Base-by-base conservation (phyloP, 306 rosid species). In the Cicer bijugum region DNA sequence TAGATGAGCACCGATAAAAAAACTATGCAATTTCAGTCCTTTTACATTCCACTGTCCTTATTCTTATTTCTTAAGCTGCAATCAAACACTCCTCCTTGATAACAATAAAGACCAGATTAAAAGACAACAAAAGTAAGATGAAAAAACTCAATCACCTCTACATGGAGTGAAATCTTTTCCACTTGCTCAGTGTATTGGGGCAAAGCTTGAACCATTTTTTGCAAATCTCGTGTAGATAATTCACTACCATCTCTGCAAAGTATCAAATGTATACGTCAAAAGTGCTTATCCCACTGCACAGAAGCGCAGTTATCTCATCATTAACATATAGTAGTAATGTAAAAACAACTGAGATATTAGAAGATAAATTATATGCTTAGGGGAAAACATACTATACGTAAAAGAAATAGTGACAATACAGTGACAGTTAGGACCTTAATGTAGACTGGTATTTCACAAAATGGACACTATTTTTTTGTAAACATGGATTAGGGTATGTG, bases 171-270 rank as follows among this genome's bases (percentile, higher is more conserved):
- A 73, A 94, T 87, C 87, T 89, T 91, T 60, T 89, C 98, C 82
- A 94, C 83, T 86, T 89, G 96, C 79, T 94, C 97, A 33, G 97
- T 88, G 76, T 94, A 94, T 46, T 94, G 96, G 61, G 98, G 98
- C 85, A 94, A 85, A 63, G 96, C 96, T 87, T 94, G 98, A 79
- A 94, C 97, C 97, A 94, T 88, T 82, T 94, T 94, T 80, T 94
- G 97, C 86, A 94, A 78, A 74, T 94, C 98, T 69, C 92, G 83
- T 16, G 98, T 94, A 71, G 97, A 88, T 81, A 94, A 11, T 79
- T 94, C 98, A 65, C 74, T 53, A 47, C 96, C 91, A 76, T 91
- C 96, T 84, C 98, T 94, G 82, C 83, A 62, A 3, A 67, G 76
- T 78, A 62, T 65, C 20, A 77, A 84, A 71, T 69, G 40, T 82